Evolutionary conservation across 768 basidiomycete genomes (phyloP).

Genomic region (Hortiboletus flavorubellus): DNA sequence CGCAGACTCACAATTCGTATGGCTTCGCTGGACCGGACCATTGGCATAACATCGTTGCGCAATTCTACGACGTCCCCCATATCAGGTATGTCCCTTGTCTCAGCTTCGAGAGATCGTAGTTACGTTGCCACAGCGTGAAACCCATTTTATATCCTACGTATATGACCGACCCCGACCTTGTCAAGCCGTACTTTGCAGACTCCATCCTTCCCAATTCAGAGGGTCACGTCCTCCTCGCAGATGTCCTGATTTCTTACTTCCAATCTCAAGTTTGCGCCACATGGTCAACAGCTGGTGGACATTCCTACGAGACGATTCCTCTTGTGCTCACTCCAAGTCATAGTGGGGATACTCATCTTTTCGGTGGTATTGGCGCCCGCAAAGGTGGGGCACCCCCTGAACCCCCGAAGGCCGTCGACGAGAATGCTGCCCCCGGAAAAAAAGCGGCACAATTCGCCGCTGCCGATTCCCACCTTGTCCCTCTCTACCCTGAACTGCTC

Average conservation of each 20-base stretch:
- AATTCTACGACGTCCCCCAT: constrained; percentile 97
- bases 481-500: constrained; percentile 33
- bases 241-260: constrained; percentile 88
- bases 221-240: constrained; percentile 87
- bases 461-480: constrained; percentile 14
- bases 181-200: constrained; percentile 75
- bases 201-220: constrained; percentile 72
- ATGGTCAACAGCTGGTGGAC: constrained; percentile 73
- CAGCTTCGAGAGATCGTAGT: neutral
- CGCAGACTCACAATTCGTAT: constrained; percentile 72
- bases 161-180: constrained; percentile 65
- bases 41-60: constrained; percentile 85
- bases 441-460: constrained; percentile 15
- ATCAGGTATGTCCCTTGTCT: constrained; percentile 47
- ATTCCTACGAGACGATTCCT: constrained; percentile 57
- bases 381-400: constrained; percentile 66
- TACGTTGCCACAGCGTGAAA: constrained; percentile 53
- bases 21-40: constrained; percentile 91
- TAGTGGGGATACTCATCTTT: constrained; percentile 51
- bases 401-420: constrained; percentile 32
- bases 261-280: constrained; percentile 85
- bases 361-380: constrained; percentile 82
- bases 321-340: constrained; percentile 38
- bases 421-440: constrained; percentile 31
- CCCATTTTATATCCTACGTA: constrained; percentile 80